Evolutionary conservation across 192 early-diverging fungal species (phyloP), one percentile per base, ranked within the genome.

Genomic region (Globomyces pollinis-pini): DNA sequence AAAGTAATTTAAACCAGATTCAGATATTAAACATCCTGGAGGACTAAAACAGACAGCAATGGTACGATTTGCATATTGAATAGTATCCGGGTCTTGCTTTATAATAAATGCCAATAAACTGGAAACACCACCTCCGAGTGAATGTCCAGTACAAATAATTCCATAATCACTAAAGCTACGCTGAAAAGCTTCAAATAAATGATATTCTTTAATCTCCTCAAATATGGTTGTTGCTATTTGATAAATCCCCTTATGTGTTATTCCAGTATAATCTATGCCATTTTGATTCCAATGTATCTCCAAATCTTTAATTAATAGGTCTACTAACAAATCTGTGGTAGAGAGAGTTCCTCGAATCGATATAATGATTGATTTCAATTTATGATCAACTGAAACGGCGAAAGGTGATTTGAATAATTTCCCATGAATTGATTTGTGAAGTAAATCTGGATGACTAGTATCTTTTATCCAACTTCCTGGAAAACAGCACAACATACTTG

Each of bases 321-420:
- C 74, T 38, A 71, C 73, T 57, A 79, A 36, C 2, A 76, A 42
- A 57, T 79, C 77, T 7, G 77, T 67, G 1, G 72, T 74, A 0
- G 66, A 69, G 11, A 76, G 38, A 6, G 77, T 79, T 9, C 77
- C 77, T 43, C 77, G 47, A 7, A 79, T 69, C 1, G 77, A 62
- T 28, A 79, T 65, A 13, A 79, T 71, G 26, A 79, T 31, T 13
- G 67, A 66, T 28, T 44, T 29, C 8, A 38, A n/a, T 18, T 62
- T 60, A 50, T 74, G 72, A 54, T 79, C 73, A 35, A 76, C 62
- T 38, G 61, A 60, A 11, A 79, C 71, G 9, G 65, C 34, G 35
- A 67, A 79, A 6, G 77, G 77, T 16, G 71, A 69, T 21, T 65
- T 54, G 54, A 74, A 79, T 13, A 79, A 49, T 15, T 70, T 71